Conservation (phyloP, 805 yeast genomes). For the Metschnikowia bowlesiae region DNA sequence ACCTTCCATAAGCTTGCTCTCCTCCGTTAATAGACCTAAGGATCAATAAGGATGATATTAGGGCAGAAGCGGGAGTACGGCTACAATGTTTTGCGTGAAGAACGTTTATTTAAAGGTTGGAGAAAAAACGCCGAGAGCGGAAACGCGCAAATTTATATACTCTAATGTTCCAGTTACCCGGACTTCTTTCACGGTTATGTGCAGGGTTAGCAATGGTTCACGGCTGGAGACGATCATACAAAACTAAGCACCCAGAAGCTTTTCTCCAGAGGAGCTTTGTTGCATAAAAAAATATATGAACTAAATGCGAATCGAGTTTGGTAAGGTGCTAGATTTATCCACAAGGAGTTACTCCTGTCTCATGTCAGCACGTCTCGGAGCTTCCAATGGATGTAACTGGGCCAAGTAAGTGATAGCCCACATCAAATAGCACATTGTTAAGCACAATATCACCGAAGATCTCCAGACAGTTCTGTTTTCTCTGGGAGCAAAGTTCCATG, state of each 20-base stretch:
- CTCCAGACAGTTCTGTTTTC: conserved; percentile 51
- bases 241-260: background rate
- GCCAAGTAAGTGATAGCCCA: conserved; percentile 90
- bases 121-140: background rate
- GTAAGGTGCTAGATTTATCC: background rate
- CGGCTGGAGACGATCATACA: background rate
- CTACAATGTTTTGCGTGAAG: background rate
- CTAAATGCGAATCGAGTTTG: background rate
- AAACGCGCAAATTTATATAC: conserved; percentile 7
- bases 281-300: background rate
- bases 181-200: background rate
- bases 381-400: conserved; percentile 88
- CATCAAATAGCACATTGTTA: conserved; percentile 78
- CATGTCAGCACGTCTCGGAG: conserved; percentile 83
- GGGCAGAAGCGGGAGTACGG: conserved; percentile 22
- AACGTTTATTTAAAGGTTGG: background rate
- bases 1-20: conserved; percentile 18
- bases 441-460: conserved; percentile 52
- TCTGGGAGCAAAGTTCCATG: conserved; percentile 86
- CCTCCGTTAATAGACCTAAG: conserved; percentile 19
- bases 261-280: background rate
- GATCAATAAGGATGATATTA: conserved; percentile 17
- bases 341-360: conserved; percentile 61
- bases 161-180: conserved; percentile 6
- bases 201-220: background rate